Conservation (phyloP, 2,329 filamentous ascomycete species). For the Colletotrichum sp. region DNA sequence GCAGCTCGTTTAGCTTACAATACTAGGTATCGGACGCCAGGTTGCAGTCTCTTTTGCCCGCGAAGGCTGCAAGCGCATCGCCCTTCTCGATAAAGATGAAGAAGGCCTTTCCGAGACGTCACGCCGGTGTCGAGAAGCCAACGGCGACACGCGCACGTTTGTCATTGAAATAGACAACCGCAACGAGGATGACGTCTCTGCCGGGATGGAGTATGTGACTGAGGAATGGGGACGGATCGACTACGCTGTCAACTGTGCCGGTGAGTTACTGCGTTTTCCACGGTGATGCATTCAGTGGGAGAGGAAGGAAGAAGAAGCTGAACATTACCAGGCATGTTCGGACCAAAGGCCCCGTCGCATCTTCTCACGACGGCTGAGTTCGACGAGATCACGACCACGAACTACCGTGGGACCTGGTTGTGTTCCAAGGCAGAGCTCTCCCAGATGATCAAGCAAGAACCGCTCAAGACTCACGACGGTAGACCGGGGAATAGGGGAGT, state of each 20-base stretch:
- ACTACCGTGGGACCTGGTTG: conserved; percentile 51
- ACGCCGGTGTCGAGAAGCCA: conserved; percentile 30
- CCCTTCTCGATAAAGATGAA: conserved; percentile 42
- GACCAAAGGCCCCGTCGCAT: conserved; percentile 38
- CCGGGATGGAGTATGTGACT: conserved; percentile 35
- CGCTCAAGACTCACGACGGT: conserved; percentile 45
- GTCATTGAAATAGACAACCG: conserved; percentile 37
- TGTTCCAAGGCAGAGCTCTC: conserved; percentile 45
- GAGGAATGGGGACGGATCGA: conserved; percentile 44
- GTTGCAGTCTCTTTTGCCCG: conserved; percentile 46
- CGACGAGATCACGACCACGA: conserved; percentile 45
- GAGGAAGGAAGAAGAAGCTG: not conserved
- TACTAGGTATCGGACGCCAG: conserved; percentile 46
- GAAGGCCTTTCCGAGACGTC: conserved; percentile 36
- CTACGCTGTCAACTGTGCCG: conserved; percentile 51
- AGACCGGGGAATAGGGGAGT: conserved; percentile 43
- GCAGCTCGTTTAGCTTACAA: not conserved
- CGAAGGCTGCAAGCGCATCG: conserved; percentile 47
- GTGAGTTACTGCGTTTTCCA: conserved; percentile 21
- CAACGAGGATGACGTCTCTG: conserved; percentile 35
- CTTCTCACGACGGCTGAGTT: conserved; percentile 41
- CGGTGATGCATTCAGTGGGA: not conserved
- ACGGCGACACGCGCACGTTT: conserved; percentile 29
- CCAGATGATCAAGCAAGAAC: conserved; percentile 48
- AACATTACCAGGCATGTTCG: conserved; percentile 36